Base-by-base conservation (phyloP, 768 basidiomycete species). In the Suillus luteus region DNA sequence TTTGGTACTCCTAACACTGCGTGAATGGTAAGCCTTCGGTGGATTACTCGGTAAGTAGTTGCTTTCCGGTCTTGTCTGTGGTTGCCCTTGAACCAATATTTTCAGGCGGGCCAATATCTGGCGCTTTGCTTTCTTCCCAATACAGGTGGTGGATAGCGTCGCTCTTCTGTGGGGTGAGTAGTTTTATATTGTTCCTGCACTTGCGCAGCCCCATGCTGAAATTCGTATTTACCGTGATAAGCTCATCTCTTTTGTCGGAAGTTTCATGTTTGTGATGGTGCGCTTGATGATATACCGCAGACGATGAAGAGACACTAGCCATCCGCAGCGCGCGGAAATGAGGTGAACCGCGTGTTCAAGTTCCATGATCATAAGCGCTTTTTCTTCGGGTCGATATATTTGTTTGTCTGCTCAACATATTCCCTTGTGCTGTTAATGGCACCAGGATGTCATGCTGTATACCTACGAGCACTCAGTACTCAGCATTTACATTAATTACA, bases 101-200 rank as follows among this genome's bases (percentile, higher is more conserved):
- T 41, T 8, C 59, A 82, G 86, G 85, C 2, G 79, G 83, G 0
- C 86, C 87, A 1, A 83, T 88, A 35, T 81, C 80, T 37, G 87
- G 87, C 1, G 83, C 85, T 3, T 75, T 88, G 22, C 76, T 88
- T 7, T 80, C 84, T 0, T 58, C 71, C 11, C 73, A 76, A 4
- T 86, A 82, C 67, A 71, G 80, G 3, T 88, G 87, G 87, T 86
- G 83, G 82, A 77, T 80, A 17, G 82, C 86, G 5, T 81, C 81
- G 1, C 54, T 86, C 12, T 88, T 86, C 67, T 76, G 82, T 35
- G 85, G 82, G 55, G 75, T 79, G 68, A 33, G 73, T 65, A 5
- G n/a, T 22, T 46, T 55, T 7, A 12, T 3, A 15, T 37, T 12
- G 11, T 15, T 55, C 37, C 8, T 24, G 14, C 22, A 38, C 22